Base-by-base conservation (phyloP, 2,329 filamentous ascomycete genomes). In the Sporothrix inflata region DNA sequence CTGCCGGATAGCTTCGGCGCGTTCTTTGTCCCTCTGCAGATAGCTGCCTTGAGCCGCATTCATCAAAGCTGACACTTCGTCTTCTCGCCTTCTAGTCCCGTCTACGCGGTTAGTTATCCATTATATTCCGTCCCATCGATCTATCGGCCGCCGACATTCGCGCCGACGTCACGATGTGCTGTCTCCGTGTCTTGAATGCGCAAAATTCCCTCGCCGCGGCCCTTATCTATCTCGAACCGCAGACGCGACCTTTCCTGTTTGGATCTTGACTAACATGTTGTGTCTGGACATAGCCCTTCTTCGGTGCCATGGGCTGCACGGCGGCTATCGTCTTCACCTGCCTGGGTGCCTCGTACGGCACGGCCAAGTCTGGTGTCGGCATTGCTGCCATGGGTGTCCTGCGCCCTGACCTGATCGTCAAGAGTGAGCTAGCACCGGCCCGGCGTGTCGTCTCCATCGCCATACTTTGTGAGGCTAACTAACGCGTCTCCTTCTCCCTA, bases 381-480 rank as follows among this genome's bases (percentile, higher is more conserved):
- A 97, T 99, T 81, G 94, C 94, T 78, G 93, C 94, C 78, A 98
- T 98, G 92, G 95, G 94, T 92, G 95, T 98, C 79, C 90, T 99
- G 78, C 90, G 96, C 84, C 96, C 96, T 83, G 96, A 99, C 84
- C 87, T 98, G 84, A 98, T 98, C 83, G 95, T 99, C 83, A 98
- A 98, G 92, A 98, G 96, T 98, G 91, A 80, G 94, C 27, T 51
- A 8, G 6, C 47, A n/a, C 19, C n/a, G 6, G 19, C 47, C 7
- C 12, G 12, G 5, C 4, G 40, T 19, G 16, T 19, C 24, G 24
- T 14, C 3, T 21, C 47, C 21, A 11, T 42, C 53, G 8, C 12
- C 51, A n/a, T n/a, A 16, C 12, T 49, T 30, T 49, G 16, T 21
- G 19, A 38, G 14, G 19, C 12, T 12, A 11, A 53, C 21, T 8